Evolutionary conservation across 2,329 filamentous ascomycete species (phyloP), one percentile per base, ranked within the genome.

Genomic region (Botrytis sinoallii): DNA sequence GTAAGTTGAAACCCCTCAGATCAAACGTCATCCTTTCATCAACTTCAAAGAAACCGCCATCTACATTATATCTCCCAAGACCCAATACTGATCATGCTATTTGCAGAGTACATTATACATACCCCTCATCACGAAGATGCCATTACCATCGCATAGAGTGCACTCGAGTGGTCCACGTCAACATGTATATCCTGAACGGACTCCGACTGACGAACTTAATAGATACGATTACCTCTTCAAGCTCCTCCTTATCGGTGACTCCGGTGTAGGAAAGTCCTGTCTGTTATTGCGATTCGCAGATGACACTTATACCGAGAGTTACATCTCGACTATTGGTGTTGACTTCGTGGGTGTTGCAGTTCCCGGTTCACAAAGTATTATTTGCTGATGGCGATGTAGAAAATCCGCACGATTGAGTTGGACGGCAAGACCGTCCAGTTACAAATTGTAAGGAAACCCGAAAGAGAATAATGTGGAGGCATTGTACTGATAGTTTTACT

Each of bases 181-280:
- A 69, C n/a, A 76, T 77, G 66, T 61, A 60, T 70, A 48, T 35
- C 55, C 64, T 73, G 71, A 67, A 67, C 32, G 32, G n/a, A 42
- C 48, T n/a, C 48, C 55, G 38, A 66, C 55, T 69, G 65, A 81
- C 76, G 73, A 75, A 70, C 52, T 69, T 73, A 73, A 75, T 83
- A 98, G 96, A 96, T 99, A 99, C 93, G 96, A 99, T 85, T 99
- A 99, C 85, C 94, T 99, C 83, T 99, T 99, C 91, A 99, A 99
- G 91, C 94, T 99, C 79, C 93, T 99, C 85, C 95, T 99, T 88
- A 99, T 99, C 91, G 96, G 96, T 86, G 96, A 99, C 85, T 99
- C 96, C 84, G 96, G 96, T 91, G 96, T 99, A 82, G 96, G 96
- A 92, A 99, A 99, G 92, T 99, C 96, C 83, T 99, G 96, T 86